Conservation (phyloP, 805 yeast species). For the Barnettozyma wickerhamii region DNA sequence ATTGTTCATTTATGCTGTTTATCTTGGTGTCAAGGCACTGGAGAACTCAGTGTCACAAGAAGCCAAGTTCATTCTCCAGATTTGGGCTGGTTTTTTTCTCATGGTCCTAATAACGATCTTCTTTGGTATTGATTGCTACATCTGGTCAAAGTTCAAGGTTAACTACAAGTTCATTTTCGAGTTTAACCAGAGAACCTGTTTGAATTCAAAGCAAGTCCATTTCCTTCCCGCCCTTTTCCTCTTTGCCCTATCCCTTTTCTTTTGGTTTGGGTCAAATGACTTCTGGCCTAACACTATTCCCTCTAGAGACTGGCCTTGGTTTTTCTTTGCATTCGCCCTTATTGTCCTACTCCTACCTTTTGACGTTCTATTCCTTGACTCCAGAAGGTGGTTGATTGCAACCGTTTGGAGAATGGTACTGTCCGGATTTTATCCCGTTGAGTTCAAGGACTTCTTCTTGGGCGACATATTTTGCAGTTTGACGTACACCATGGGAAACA, state of each 20-base stretch:
- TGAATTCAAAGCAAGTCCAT: conserved; percentile 63
- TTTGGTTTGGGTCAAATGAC: conserved; percentile 72
- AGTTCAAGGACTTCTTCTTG: conserved; percentile 86
- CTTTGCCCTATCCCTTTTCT: conserved; percentile 52
- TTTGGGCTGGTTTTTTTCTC: conserved; percentile 90
- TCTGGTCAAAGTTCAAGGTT: conserved; percentile 72
- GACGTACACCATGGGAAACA: conserved; percentile 82
- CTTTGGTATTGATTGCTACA: conserved; percentile 63
- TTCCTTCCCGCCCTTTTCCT: conserved; percentile 59
- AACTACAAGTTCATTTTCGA: conserved; percentile 93
- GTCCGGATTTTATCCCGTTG: conserved; percentile 92
- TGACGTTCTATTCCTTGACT: conserved; percentile 46
- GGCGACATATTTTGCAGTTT: conserved; percentile 90
- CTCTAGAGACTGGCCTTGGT: conserved; percentile 76
- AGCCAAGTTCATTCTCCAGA: conserved; percentile 62
- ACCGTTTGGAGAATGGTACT: conserved; percentile 68
- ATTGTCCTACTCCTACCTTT: conserved; percentile 57
- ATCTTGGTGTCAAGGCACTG: conserved; percentile 42
- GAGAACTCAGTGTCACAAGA: conserved; percentile 43
- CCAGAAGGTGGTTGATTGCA: conserved; percentile 74
- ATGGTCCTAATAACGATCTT: conserved; percentile 54
- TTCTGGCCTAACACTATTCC: conserved; percentile 59
- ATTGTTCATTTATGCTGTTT: conserved; percentile 55
- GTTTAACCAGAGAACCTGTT: conserved; percentile 61
- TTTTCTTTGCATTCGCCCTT: conserved; percentile 54